Evolutionary conservation across 225 moss, liverwort and hornwort genomes (phyloP).

Genomic region (Pseudisothecium myosuroides): DNA sequence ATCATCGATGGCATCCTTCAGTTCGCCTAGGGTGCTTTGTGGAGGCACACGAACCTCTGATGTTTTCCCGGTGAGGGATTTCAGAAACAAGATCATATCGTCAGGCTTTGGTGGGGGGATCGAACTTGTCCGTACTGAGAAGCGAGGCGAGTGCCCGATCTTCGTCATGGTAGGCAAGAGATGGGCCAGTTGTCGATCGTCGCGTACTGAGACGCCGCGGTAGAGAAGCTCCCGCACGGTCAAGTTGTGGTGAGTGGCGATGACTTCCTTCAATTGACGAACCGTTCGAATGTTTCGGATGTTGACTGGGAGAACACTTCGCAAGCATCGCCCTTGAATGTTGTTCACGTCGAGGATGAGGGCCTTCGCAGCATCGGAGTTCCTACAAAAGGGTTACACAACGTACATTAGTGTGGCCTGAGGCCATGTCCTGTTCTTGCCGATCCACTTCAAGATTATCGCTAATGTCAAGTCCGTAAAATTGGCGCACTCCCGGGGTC

Average conservation of each 20-base stretch:
- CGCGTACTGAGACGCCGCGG: background rate
- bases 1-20: background rate
- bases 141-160: background rate
- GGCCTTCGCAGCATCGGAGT: background rate
- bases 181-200: background rate
- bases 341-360: background rate
- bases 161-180: background rate
- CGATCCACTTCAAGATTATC: background rate
- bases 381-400: background rate
- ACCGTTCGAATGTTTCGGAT: background rate
- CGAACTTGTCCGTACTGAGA: background rate
- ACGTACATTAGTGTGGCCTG: background rate
- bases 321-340: background rate
- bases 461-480: too few relatives aligned
- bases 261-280: background rate
- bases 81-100: background rate
- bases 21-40: background rate
- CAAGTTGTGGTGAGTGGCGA: background rate
- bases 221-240: background rate
- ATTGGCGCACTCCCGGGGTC: background rate
- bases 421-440: background rate
- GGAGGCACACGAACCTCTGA: background rate
- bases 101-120: background rate
- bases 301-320: background rate
- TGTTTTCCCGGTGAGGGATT: fast-evolving